Evolutionary conservation across 805 yeast genomes (phyloP), one percentile per base, ranked within the genome.

Genomic region (Cyberlindnera mycetangii): DNA sequence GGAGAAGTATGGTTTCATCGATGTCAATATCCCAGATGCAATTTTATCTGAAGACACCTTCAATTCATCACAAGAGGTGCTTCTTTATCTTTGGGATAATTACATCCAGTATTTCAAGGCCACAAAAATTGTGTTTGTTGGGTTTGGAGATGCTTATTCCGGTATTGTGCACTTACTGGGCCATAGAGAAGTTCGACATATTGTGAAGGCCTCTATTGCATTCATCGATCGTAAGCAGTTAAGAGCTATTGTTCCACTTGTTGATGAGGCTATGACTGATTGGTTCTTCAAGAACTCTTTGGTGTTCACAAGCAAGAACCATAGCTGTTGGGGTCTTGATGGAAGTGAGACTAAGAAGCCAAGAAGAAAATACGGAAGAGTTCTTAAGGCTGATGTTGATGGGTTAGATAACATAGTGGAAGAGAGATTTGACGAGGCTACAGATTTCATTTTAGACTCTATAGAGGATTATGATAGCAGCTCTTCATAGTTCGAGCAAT

Each of bases 251-350:
- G 88, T 88, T 5, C 90, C 97, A 5, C 75, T 88, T 19, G 80
- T 89, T 57, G 98, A 92, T 62, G 98, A 93, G 64, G 79, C 85
- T 8, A 76, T 90, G 67, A 77, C 86, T 15, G 97, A 90, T 59
- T 90, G 97, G 97, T 93, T 81, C 65, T 89, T 81, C 68, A 81
- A 82, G 51, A 85, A 87, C 56, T 88, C 97, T 2, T 75, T 92
- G 21, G 78, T 92, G 0, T 90, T 89, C 64, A 79, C 97, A 4
- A 74, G 88, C 40, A 68, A 72, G 42, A 75, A 74, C 47, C 95
- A 93, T 62, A 71, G 85, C 6, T 85, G 93, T 52, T 92, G 97
- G 97, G 83, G 81, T 21, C 71, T 73, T 10, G 65, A 68, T 25
- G 66, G 66, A 9, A 61, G 61, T 30, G 75, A 71, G 39, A 64